Evolutionary conservation across 2,329 filamentous ascomycete genomes (phyloP), one percentile per base, ranked within the genome.

Genomic region (Diaporthe longicolla): DNA sequence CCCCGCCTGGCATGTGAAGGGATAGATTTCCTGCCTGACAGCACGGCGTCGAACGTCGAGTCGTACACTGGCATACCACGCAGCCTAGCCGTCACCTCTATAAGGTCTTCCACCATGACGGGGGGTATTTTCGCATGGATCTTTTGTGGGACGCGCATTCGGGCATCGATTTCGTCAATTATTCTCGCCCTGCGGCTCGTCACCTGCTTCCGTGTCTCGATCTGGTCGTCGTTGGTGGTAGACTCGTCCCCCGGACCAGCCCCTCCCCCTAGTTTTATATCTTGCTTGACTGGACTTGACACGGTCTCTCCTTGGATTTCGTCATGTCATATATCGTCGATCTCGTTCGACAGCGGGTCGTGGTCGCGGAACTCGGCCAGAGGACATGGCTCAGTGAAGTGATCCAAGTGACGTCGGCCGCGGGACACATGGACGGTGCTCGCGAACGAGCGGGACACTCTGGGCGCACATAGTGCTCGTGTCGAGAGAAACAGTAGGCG

Each of bases 101-200:
- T 65, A 40, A 65, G 32, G 4, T 15, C n/a, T 11, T n/a, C 11
- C 0, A 32, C 19, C 2, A 65, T 26, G 2, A 5, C 13, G 4
- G 9, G 15, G 37, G 32, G 17, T 19, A 65, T 24, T 15, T n/a
- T 0, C 8, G 17, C 17, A 6, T 65, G 59, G 40, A 65, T 48
- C 2, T 65, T 24, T 17, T 48, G 59, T 11, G 19, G 17, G 15
- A 4, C 10, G 0, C 13, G 17, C 0, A 32, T 19, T 29, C 6
- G 4, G 1, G 8, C 13, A 19, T 11, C 8, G 5, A 45, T 1
- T 3, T 7, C 0, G 24, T 40, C 9, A 10, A 2, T 0, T n/a
- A n/a, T 6, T 9, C 4, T 9, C 21, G 17, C 32, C 1, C 4
- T n/a, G 8, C 40, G 0, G 1, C 21, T n/a, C 8, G 24, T 40